These are phyloP conservation scores for Colletotrichum sublineola DNA, from an alignment of 2,329 filamentous ascomycete genomes.

Conservation along the genomic window DNA sequence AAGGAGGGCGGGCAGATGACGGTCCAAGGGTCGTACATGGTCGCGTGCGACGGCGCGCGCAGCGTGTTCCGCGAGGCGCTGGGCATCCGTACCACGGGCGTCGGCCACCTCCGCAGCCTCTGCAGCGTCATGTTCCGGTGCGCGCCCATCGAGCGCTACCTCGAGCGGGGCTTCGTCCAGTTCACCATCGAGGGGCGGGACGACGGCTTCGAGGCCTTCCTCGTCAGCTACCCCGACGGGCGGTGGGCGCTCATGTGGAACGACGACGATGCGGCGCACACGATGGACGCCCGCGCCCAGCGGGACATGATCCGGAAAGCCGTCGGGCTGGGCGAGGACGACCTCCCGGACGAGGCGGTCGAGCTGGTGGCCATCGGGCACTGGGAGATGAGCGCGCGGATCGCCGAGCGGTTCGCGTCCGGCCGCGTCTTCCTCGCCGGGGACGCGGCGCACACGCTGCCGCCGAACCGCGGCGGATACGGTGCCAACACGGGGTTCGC, in stretches of 20 bases:
- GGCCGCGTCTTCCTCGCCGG: slow-evolving; percentile 41
- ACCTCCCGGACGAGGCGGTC: slow-evolving; percentile 38
- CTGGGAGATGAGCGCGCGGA: slow-evolving; percentile 45
- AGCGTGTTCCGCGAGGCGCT: slow-evolving; percentile 48
- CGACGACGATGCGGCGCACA: background rate
- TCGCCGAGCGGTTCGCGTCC: slow-evolving; percentile 11
- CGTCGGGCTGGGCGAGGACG: background rate
- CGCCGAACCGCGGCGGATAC: slow-evolving; percentile 29
- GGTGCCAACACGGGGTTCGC: slow-evolving; percentile 46
- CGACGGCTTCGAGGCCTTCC: slow-evolving; percentile 46
- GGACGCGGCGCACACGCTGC: slow-evolving; percentile 41
- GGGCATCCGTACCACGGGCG: slow-evolving; percentile 47
- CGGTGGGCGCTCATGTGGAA: slow-evolving; percentile 44
- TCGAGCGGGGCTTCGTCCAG: slow-evolving; percentile 50
- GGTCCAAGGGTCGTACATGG: slow-evolving; percentile 52
- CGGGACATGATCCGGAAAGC: slow-evolving; percentile 17
- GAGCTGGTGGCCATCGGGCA: slow-evolving; percentile 43
- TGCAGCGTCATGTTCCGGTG: slow-evolving; percentile 54
- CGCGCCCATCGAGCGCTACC: slow-evolving; percentile 47
- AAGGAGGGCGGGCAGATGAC: slow-evolving; percentile 33
- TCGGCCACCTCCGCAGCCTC: slow-evolving; percentile 49
- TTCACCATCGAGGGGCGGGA: slow-evolving; percentile 48
- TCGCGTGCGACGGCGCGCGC: slow-evolving; percentile 54
- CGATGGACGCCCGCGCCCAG: slow-evolving; percentile 7
- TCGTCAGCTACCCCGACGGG: slow-evolving; percentile 45